Conservation (phyloP, 768 basidiomycete species). For the Kwoniella dendrophila region DNA sequence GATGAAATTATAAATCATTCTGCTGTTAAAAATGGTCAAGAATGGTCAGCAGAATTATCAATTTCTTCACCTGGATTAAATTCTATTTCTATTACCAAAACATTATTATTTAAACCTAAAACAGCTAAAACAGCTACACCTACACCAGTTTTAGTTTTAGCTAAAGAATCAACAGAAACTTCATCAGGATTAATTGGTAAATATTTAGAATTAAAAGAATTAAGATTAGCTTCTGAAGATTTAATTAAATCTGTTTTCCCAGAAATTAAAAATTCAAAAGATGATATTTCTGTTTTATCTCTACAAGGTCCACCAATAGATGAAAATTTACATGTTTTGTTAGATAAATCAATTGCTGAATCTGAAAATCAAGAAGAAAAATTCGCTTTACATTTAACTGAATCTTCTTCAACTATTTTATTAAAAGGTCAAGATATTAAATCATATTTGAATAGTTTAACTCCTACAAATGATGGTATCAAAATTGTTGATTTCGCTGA, state of each 20-base stretch:
- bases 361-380: constrained; percentile 66
- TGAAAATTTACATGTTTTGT: constrained; percentile 67
- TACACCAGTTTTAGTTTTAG: constrained; percentile 83
- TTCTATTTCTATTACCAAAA: constrained; percentile 16
- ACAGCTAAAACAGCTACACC: constrained; percentile 85
- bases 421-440: constrained; percentile 75
- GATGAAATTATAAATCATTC: constrained; percentile 61
- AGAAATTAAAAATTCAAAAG: constrained; percentile 69
- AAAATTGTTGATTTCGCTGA: constrained; percentile 73
- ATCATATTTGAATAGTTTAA: constrained; percentile 68
- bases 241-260: constrained; percentile 79
- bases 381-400: constrained; percentile 73
- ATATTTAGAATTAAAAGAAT: constrained; percentile 71
- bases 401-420: constrained; percentile 73
- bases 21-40: constrained; percentile 67
- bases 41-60: constrained; percentile 72
- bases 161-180: constrained; percentile 80
- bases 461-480: constrained; percentile 61
- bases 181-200: constrained; percentile 75
- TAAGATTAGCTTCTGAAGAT: constrained; percentile 82
- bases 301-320: constrained; percentile 63
- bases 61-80: constrained; percentile 4
- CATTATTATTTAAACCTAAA: constrained; percentile 84
- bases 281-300: constrained; percentile 83
- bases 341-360: constrained; percentile 76